Base-by-base conservation (phyloP, 2,329 filamentous ascomycete species). In the Cladosporium austrohemisphaericum region DNA sequence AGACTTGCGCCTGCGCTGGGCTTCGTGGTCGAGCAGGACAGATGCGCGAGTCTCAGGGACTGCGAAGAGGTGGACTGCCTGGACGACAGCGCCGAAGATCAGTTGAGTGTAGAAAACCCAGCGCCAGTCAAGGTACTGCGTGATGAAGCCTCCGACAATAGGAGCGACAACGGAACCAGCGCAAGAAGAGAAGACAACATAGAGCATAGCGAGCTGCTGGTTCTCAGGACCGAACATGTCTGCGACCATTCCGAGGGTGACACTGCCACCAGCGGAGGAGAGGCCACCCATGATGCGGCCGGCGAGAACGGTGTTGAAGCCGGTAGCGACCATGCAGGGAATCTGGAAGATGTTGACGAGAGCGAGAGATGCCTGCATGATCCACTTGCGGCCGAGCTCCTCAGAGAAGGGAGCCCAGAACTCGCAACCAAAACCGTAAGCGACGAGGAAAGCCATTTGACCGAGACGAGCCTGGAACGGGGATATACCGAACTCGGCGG, bases 21-120 rank as follows among this genome's bases (percentile, higher is more conserved):
- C 57, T 92, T 95, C 60, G 75, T 84, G 20, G 75, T 95, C 8
- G 90, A 97, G 54, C 83, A 85, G 43, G 91, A 97, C 20, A 20
- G 77, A 77, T 53, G 52, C 26, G 65, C 63, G 80, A 82, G 18
- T 75, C 97, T 5, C 88, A 94, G 53, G 83, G 89, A 7, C 3
- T 95, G 89, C 59, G 89, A 96, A 59, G 92, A 98, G 70, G 90
- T 93, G 9, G 84, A 86, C 31, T 86, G 84, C 1, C 76, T 98
- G 2, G 76, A 97, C 3, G 91, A 92, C 50, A 7, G 70, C 84
- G 14, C 88, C 87, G 46, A 92, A 82, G 57, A 91, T 89, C 55
- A 92, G 78, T 67, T 91, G 86, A 52, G 92, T 86, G 88, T 88
- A 93, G 64, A 92, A 90, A 48, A 77, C 81, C 85, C 85, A 90